Percentiles rank a stretch among this genome's conserved stretches.
phyloP scores from a whole-genome alignment of 2,329 filamentous ascomycete species.

The Aspergillus ruber region DNA sequence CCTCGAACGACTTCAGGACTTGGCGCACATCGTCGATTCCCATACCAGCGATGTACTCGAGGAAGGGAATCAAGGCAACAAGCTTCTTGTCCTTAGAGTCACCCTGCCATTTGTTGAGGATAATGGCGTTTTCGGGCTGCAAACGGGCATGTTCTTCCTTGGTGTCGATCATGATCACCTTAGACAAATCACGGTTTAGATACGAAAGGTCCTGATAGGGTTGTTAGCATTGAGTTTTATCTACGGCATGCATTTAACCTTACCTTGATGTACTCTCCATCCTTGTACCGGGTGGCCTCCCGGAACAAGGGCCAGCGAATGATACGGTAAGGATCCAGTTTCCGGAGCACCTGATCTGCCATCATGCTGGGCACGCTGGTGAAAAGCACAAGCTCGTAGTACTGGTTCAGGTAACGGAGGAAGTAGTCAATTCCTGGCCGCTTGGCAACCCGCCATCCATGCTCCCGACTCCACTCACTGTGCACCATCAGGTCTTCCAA shows the following conservation, averaged over 20 bases:
- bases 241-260: slow-evolving; percentile 54
- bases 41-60: slow-evolving; percentile 96
- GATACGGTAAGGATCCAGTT: slow-evolving; percentile 90
- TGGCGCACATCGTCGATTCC: slow-evolving; percentile 80
- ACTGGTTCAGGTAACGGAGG: slow-evolving; percentile 89
- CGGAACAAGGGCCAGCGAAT: slow-evolving; percentile 93
- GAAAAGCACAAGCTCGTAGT: slow-evolving; percentile 96
- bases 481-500: slow-evolving; percentile 91
- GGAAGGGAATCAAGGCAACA: slow-evolving; percentile 85
- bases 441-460: slow-evolving; percentile 94
- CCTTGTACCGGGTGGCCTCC: slow-evolving; percentile 94
- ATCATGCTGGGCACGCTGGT: slow-evolving; percentile 79
- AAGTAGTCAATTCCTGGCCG: slow-evolving; percentile 96
- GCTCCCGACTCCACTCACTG: slow-evolving; percentile 87
- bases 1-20: slow-evolving; percentile 80
- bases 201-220: slow-evolving; percentile 77
- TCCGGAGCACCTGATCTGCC: slow-evolving; percentile 81
- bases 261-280: slow-evolving; percentile 94
- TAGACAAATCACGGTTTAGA: slow-evolving; percentile 89
- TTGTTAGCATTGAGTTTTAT: slow-evolving; percentile 5
- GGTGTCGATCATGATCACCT: slow-evolving; percentile 91
- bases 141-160: slow-evolving; percentile 72
- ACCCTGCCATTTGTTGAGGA: slow-evolving; percentile 85
- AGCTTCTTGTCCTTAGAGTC: slow-evolving; percentile 77
- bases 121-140: slow-evolving; percentile 94